Evolutionary conservation across 768 basidiomycete genomes (phyloP), one percentile per base, ranked within the genome.

Genomic region (Boletus reticuloceps): DNA sequence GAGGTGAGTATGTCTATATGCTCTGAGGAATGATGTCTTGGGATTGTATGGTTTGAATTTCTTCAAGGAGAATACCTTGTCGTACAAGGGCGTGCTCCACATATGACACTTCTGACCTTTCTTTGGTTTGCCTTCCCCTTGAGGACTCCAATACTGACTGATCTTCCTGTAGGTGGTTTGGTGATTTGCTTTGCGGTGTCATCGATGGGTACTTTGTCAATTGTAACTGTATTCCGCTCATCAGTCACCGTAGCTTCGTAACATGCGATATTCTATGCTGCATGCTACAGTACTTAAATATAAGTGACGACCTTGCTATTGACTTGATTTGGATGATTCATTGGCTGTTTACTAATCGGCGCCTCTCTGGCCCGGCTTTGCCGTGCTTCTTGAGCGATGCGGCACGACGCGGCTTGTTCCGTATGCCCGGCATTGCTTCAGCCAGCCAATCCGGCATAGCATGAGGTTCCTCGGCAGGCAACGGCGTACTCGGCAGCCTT

Each of bases 31-130:
- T 88, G 86, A 87, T 87, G 84, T 65, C 73, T 70, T 55, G 67
- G 67, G 72, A 69, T 69, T 74, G 75, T 73, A 57, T 60, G 34
- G 58, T 72, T 85, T 86, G 89, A 90, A 91, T 91, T 91, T 91
- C 89, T 91, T 91, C 89, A 91, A 77, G 89, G 89, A 84, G 86
- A 73, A 88, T 87, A 86, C 84, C 82, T 76, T 53, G 65, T 61
- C 60, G 50, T 56, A 54, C 61, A 69, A 64, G 85, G 86, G 82
- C 71, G 79, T 75, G 89, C 89, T 88, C 87, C 89, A 86, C 82
- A 80, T 64, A 65, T 84, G 88, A 88, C 88, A 85, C 27, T 44
- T 57, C 69, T 70, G 69, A 70, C 27, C 25, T 47, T 55, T 32
- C 6, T 40, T 34, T 45, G 8, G 22, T 13, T 11, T 3, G 2